Evolutionary conservation across 1,284 basidiomycete genomes (phyloP), one percentile per base, ranked within the genome.

Genomic region (Ceratobasidium sp.): DNA sequence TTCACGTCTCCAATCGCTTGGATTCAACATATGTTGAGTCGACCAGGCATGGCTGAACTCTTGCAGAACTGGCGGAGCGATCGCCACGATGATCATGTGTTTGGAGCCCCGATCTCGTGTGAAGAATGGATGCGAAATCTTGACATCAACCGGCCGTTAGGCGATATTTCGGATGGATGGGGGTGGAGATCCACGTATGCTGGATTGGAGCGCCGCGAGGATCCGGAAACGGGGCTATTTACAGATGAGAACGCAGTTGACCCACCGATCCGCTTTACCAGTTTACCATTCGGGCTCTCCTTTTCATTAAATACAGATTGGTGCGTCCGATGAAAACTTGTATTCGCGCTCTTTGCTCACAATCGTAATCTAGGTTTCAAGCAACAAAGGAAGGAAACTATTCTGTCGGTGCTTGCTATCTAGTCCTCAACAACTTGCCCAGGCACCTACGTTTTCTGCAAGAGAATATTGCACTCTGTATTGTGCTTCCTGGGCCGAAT

Each of bases 401-500:
- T 41, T 53, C 36, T 8, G 50, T 67, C 32, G 50, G 48, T 16
- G 71, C 46, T 0, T 36, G 28, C 23, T 64, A 64, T 23, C 45
- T 73, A 34, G 57, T 41, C 1, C 16, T 55, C 64, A 62, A 58
- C 28, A 73, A 71, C 39, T 26, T 71, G 3, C 72, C 72, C 1
- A 10, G 39, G 18, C 62, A 65, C 26, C 30, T 73, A 4, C 55
- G 61, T 0, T 50, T 39, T n/a, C 62, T 65, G 1, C 16, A 26
- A 2, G 41, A 73, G n/a, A 67, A 73, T 23, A 52, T 73, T 10
- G n/a, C 18, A 1, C 32, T 73, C 0, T 14, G 16, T 0, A 41
- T 36, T 0, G 46, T 73, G 0, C 48, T 60, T 8, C 72, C 62
- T 4, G 72, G 72, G 0, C 72, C 72, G 16, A 62, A 60, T 1